Evolutionary conservation across 192 early-diverging fungal species (phyloP).

Genomic region (Coemansia nantahalensis): DNA sequence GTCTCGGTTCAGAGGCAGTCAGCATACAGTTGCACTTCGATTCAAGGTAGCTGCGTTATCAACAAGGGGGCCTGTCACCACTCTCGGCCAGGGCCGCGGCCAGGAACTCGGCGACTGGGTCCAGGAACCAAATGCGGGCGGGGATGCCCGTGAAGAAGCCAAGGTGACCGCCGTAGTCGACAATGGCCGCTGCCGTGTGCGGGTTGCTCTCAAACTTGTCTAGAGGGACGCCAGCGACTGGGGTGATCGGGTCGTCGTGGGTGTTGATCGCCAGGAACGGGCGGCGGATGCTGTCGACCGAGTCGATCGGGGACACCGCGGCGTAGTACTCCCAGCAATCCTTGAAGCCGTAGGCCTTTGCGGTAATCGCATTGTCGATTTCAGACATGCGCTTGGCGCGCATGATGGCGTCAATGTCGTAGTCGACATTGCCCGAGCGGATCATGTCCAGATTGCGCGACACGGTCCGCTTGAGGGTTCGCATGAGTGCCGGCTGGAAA

Average conservation of each 20-base stretch:
- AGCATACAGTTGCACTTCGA: too few species aligned
- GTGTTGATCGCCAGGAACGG: conserved; percentile 81
- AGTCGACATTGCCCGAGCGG: conserved; percentile 14
- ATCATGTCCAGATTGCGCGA: conserved; percentile 43
- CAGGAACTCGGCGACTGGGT: conserved; percentile 62
- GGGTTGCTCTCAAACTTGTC: conserved; percentile 75
- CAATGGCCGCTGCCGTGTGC: conserved; percentile 70
- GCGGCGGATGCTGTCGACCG: conserved; percentile 58
- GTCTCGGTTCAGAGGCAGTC: too few species aligned
- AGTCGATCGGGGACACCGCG: conserved; percentile 57
- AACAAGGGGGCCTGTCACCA: too few species aligned
- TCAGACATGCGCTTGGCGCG: conserved; percentile 63
- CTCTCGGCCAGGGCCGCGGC: conserved; percentile 11
- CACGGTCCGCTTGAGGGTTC: conserved; percentile 54
- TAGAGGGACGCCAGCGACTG: conserved; percentile 62
- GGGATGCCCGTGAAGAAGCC: conserved; percentile 62
- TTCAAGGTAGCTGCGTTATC: too few species aligned
- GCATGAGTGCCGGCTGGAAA: conserved; percentile 60
- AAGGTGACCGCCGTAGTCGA: conserved; percentile 81
- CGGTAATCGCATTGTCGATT: conserved; percentile 75
- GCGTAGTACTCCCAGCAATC: conserved; percentile 81
- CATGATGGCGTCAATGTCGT: conserved; percentile 57
- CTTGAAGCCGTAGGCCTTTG: conserved; percentile 67
- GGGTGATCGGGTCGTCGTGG: conserved; percentile 84
- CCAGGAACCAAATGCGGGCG: conserved; percentile 57